Conservation (phyloP, 139 green algal genomes). For the Asterochloris erici region DNA sequence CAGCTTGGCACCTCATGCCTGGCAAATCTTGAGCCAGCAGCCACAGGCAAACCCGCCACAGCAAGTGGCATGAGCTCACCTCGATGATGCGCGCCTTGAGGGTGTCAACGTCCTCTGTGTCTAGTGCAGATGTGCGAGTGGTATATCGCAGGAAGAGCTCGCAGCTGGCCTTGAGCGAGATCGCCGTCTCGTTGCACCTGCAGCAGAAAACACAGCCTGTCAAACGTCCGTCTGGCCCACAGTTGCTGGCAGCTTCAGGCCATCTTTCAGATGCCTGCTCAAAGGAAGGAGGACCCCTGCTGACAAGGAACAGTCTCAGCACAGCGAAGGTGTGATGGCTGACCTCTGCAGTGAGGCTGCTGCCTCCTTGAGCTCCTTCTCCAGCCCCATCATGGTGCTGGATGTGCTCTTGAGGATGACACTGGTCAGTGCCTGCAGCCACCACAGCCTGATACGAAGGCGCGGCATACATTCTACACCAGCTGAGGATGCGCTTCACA, state of each 20-base stretch:
- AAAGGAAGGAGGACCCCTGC: too few species aligned
- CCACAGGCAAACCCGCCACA: background rate
- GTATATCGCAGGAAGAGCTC: constrained; percentile 95
- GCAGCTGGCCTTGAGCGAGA: constrained; percentile 86
- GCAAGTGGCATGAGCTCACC: constrained; percentile 20
- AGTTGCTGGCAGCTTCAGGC: background rate
- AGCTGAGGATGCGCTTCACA: background rate
- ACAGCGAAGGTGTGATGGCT: background rate
- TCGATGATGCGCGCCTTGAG: constrained; percentile 81
- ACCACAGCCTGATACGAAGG: background rate
- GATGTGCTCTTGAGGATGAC: constrained; percentile 72
- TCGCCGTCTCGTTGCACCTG: constrained; percentile 83
- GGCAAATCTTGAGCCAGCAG: too few species aligned
- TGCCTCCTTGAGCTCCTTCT: constrained; percentile 79
- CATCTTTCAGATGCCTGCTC: background rate
- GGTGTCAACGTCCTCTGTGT: constrained; percentile 67
- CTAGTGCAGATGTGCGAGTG: constrained; percentile 79
- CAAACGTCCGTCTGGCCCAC: background rate
- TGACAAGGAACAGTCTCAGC: too few species aligned
- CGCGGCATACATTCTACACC: background rate
- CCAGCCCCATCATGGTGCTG: constrained; percentile 86
- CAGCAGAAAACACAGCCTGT: background rate
- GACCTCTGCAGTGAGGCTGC: constrained; percentile 64
- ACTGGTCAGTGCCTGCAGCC: constrained; percentile 61
- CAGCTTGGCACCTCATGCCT: too few species aligned